phyloP scores from a whole-genome alignment of 352 stramenopile genomes.

The Phytophthora palmivora region DNA sequence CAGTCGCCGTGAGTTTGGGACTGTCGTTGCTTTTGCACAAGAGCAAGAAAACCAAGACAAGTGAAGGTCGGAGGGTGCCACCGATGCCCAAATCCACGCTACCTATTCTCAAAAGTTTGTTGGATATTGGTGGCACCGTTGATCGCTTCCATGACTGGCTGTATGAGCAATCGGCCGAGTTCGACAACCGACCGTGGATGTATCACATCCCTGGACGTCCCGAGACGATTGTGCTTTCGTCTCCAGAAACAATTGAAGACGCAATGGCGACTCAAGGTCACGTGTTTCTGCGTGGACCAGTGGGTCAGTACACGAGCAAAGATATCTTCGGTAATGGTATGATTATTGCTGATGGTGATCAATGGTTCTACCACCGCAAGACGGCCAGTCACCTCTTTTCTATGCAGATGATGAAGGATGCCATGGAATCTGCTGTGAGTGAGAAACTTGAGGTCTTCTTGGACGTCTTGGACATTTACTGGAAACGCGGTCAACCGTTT shows the following conservation, averaged over 20 bases:
- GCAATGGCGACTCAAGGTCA: constrained; percentile 61
- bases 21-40: constrained; percentile 32
- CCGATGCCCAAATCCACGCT: constrained; percentile 38
- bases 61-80: constrained; percentile 27
- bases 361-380: constrained; percentile 74
- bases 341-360: constrained; percentile 31
- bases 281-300: constrained; percentile 63
- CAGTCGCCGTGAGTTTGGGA: constrained; percentile 30
- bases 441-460: constrained; percentile 40
- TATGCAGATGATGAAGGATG: constrained; percentile 49
- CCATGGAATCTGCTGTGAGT: constrained; percentile 46
- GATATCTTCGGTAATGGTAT: constrained; percentile 70
- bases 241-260: constrained; percentile 45
- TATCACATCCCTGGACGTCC: constrained; percentile 40
- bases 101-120: constrained; percentile 48
- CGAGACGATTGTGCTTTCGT: constrained; percentile 49
- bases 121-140: constrained; percentile 30
- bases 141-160: constrained; percentile 58
- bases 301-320: constrained; percentile 38
- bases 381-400: constrained; percentile 87
- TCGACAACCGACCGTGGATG: constrained; percentile 48
- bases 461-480: constrained; percentile 25
- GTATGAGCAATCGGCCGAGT: constrained; percentile 40
- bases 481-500: constrained; percentile 26
- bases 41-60: constrained; percentile 26